Percentiles rank a stretch among this genome's conserved stretches.
These are phyloP conservation scores for Vaccinium macrocarpon DNA, from an alignment of 148 eudicot species.

Conservation along the genomic window DNA sequence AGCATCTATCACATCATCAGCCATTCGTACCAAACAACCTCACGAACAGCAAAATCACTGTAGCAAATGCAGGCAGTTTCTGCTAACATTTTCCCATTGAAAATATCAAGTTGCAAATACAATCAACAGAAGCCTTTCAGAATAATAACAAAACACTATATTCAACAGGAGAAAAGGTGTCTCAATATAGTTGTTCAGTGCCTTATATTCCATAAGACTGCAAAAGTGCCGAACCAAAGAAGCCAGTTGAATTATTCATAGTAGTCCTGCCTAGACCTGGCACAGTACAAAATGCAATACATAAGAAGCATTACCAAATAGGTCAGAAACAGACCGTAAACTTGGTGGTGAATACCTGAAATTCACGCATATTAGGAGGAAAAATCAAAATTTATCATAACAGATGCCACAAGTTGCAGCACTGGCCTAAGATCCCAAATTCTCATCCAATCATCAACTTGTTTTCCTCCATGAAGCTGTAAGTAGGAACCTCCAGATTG, in stretches of 20 bases:
- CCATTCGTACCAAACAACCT: background rate
- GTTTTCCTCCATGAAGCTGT: constrained; percentile 34
- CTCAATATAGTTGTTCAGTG: constrained; percentile 3
- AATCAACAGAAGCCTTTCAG: background rate
- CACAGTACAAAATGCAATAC: constrained; percentile 1
- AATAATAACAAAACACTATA: too few relatives aligned
- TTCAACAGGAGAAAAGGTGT: background rate
- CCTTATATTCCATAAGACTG: background rate
- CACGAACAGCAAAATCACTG: background rate
- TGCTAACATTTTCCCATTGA: background rate
- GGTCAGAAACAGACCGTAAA: background rate
- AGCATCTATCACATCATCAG: background rate
- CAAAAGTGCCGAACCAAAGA: constrained; percentile 11
- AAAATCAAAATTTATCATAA: background rate
- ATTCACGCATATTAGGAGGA: background rate
- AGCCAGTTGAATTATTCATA: constrained; percentile 10
- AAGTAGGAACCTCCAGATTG: constrained; percentile 39
- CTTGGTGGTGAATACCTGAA: background rate
- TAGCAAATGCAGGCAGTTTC: background rate
- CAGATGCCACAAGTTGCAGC: constrained; percentile 1
- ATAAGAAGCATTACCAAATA: background rate
- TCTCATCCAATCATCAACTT: constrained; percentile 28
- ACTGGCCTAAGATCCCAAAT: background rate
- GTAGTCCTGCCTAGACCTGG: background rate
- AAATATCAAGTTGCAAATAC: background rate